These are phyloP conservation scores for Casaregolazyma lundiana DNA, from an alignment of 1,139 yeast species.

Conservation along the genomic window DNA sequence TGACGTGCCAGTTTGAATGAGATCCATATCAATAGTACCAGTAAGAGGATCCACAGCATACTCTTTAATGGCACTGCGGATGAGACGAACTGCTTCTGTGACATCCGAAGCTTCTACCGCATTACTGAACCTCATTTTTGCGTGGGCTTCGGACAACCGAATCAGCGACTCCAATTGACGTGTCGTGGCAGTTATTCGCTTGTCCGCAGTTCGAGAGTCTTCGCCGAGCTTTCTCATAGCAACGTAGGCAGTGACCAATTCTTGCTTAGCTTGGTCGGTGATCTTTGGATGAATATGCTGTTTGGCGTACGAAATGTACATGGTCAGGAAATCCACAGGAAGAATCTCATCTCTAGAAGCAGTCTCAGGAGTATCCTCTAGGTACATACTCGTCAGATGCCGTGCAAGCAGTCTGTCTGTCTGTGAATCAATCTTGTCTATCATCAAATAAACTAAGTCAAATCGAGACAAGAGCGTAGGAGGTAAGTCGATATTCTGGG, in stretches of 20 bases:
- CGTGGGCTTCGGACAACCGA: slow-evolving; percentile 92
- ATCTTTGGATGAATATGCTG: slow-evolving; percentile 74
- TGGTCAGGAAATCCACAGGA: slow-evolving; percentile 81
- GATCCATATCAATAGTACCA: slow-evolving; percentile 95
- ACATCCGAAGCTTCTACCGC: slow-evolving; percentile 77
- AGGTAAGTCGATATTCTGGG: slow-evolving; percentile 91
- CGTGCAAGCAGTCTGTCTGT: slow-evolving; percentile 82
- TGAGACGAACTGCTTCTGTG: slow-evolving; percentile 88
- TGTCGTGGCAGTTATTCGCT: slow-evolving; percentile 95
- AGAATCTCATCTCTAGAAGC: slow-evolving; percentile 63
- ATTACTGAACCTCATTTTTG: slow-evolving; percentile 81
- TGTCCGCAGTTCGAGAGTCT: slow-evolving; percentile 79
- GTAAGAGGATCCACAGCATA: slow-evolving; percentile 97
- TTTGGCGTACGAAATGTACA: slow-evolving; percentile 88
- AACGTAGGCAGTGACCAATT: slow-evolving; percentile 84
- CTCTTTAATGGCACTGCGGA: slow-evolving; percentile 90
- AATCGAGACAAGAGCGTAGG: slow-evolving; percentile 94
- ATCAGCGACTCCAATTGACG: slow-evolving; percentile 96
- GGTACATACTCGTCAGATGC: slow-evolving; percentile 86
- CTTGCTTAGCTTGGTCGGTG: slow-evolving; percentile 75
- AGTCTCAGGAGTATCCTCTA: slow-evolving; percentile 79
- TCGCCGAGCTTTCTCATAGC: slow-evolving; percentile 94
- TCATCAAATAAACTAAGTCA: slow-evolving; percentile 84
- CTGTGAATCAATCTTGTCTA: slow-evolving; percentile 87
- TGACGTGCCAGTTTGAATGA: slow-evolving; percentile 94